A percentile compares a stretch with the other conserved stretches of the same genome.
phyloP scores from a whole-genome alignment of 2,329 filamentous ascomycete species.

The Canariomyces notabilis region DNA sequence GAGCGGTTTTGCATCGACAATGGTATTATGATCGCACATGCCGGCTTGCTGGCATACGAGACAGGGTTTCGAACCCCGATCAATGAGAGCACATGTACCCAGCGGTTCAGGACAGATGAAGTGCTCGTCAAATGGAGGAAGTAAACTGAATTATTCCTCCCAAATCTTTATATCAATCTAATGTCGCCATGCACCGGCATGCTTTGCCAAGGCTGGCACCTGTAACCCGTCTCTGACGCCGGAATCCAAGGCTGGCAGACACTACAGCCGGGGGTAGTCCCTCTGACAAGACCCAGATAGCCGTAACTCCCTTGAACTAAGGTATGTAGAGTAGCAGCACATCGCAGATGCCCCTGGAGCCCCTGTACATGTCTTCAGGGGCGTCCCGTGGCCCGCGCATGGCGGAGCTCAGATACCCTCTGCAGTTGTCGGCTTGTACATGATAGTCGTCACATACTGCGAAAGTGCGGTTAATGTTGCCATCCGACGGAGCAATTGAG shows the following conservation, averaged over 20 bases:
- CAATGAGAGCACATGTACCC: slow-evolving; percentile 78
- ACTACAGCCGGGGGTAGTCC: background rate
- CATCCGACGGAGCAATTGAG: background rate
- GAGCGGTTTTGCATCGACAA: slow-evolving; percentile 99
- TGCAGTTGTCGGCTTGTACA: slow-evolving; percentile 83
- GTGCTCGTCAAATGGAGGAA: slow-evolving; percentile 76
- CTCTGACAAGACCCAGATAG: background rate
- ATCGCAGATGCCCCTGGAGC: too few relatives aligned
- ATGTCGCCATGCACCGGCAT: background rate
- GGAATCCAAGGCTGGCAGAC: too few relatives aligned
- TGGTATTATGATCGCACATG: slow-evolving; percentile 99
- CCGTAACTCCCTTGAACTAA: background rate
- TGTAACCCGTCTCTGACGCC: too few relatives aligned
- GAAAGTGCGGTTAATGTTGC: slow-evolving; percentile 19
- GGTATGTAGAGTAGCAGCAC: too few relatives aligned
- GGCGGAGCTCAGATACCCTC: slow-evolving; percentile 38
- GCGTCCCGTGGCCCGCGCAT: background rate
- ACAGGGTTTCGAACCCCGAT: slow-evolving; percentile 74
- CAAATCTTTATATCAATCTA: slow-evolving; percentile 4
- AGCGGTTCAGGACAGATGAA: slow-evolving; percentile 77
- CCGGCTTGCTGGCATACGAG: slow-evolving; percentile 77
- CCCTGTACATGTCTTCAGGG: too few relatives aligned
- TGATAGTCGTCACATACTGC: slow-evolving; percentile 93
- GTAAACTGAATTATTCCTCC: slow-evolving; percentile 19
- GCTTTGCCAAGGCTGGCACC: background rate